Evolutionary conservation across 371 early-diverging fungal genomes (phyloP).

Genomic region (Mucor circinelloides): DNA sequence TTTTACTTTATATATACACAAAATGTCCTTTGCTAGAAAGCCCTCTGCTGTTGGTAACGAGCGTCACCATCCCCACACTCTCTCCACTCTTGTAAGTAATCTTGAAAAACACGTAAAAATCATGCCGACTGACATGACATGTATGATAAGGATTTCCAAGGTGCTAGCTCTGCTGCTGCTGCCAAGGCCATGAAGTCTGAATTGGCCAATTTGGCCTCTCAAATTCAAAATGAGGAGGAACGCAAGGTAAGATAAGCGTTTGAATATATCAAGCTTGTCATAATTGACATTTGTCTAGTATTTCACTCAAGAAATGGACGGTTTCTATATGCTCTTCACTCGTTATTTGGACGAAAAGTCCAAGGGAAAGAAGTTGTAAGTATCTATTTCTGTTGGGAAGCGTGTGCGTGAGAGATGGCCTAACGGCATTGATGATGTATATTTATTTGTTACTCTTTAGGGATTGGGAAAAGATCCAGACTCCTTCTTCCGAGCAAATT

Average conservation of each 20-base stretch:
- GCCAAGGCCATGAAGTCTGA: constrained; percentile 71
- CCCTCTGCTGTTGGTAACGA: constrained; percentile 41
- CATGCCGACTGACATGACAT: neutral
- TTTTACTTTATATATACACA: neutral
- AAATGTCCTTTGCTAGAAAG: constrained; percentile 40
- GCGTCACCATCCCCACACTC: constrained; percentile 60
- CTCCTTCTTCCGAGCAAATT: constrained; percentile 87
- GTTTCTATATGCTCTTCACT: constrained; percentile 88
- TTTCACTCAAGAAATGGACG: constrained; percentile 82
- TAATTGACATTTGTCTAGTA: constrained; percentile 21
- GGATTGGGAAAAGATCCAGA: constrained; percentile 92
- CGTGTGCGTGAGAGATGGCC: neutral
- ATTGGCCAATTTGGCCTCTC: constrained; percentile 54
- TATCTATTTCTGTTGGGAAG: constrained; percentile 14
- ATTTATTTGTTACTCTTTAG: constrained; percentile 39
- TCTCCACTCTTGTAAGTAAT: constrained; percentile 58
- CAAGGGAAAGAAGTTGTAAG: constrained; percentile 85
- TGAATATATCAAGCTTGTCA: neutral
- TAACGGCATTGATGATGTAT: neutral
- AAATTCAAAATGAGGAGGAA: constrained; percentile 55
- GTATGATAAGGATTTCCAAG: constrained; percentile 59
- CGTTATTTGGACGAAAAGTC: constrained; percentile 85
- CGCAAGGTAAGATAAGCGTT: constrained; percentile 50
- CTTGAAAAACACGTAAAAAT: neutral
- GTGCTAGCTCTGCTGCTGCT: constrained; percentile 67